A percentile compares a stretch with the other conserved stretches of the same genome.
phyloP scores from a whole-genome alignment of 148 eudicot species.

The Cornus suecica region DNA sequence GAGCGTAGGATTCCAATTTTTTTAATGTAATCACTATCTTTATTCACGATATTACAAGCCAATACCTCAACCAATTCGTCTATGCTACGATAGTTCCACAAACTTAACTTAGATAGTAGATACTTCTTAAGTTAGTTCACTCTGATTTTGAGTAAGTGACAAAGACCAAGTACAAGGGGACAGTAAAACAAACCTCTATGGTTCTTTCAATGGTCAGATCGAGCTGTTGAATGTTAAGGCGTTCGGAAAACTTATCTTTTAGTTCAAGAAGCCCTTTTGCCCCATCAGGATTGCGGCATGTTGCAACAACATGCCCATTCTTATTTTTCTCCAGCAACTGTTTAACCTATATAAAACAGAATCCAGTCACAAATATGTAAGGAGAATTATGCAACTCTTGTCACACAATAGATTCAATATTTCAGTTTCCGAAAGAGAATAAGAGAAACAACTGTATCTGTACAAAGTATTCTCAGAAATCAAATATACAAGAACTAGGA shows the following conservation, averaged over 20 bases:
- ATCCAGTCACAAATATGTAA: neutral
- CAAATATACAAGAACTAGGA: neutral
- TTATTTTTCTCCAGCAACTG: slow-evolving; percentile 72
- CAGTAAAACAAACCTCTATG: slow-evolving; percentile 50
- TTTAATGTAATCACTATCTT: neutral
- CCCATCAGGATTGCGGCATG: slow-evolving; percentile 74
- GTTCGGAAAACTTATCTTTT: slow-evolving; percentile 56
- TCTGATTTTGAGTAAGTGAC: neutral
- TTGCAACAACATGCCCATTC: slow-evolving; percentile 70
- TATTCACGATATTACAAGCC: neutral
- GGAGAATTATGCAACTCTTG: neutral
- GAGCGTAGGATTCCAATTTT: slow-evolving; percentile 5
- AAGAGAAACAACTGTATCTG: neutral
- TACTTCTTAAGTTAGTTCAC: neutral
- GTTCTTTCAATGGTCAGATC: slow-evolving; percentile 74
- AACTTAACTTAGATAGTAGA: neutral
- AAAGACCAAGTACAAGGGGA: neutral
- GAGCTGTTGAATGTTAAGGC: slow-evolving; percentile 65
- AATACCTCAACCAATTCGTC: neutral
- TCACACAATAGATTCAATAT: neutral
- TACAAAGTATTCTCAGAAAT: neutral
- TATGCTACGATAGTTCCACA: neutral
- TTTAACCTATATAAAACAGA: slow-evolving; percentile 47
- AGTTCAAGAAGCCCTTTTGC: slow-evolving; percentile 70
- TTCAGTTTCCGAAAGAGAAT: too few relatives aligned